phyloP scores from a whole-genome alignment of 2,329 filamentous ascomycete species.

The Mycosphaerella sp. region DNA sequence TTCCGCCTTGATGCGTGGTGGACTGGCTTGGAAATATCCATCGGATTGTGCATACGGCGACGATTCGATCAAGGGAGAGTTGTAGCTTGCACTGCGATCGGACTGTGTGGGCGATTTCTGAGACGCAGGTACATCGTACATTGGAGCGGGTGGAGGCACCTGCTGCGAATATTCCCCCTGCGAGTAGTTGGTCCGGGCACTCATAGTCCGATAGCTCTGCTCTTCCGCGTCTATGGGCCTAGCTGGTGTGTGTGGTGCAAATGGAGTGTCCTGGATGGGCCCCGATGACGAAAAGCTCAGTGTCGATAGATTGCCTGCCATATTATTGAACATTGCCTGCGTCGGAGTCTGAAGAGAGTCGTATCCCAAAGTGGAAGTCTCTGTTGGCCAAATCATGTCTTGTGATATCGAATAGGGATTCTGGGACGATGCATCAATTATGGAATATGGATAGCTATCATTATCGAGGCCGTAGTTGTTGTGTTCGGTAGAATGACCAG shows the following conservation, averaged over 20 bases:
- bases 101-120: conserved; percentile 21
- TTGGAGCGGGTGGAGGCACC: not conserved
- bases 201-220: conserved; percentile 16
- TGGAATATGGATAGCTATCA: conserved; percentile 2
- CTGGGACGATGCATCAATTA: conserved; percentile 6
- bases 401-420: conserved; percentile 14
- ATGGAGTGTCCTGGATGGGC: not conserved
- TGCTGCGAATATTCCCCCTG: conserved; percentile 3
- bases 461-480: conserved; percentile 4
- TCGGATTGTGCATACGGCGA: conserved; percentile 26
- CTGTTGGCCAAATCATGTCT: conserved; percentile 15
- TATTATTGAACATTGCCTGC: conserved; percentile 14
- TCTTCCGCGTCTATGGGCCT: conserved; percentile 2
- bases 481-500: not conserved
- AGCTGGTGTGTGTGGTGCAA: conserved; percentile 1
- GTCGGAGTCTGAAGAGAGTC: conserved; percentile 17
- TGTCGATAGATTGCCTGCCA: not conserved
- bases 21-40: conserved; percentile 9
- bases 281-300: not conserved
- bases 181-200: conserved; percentile 9
- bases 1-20: conserved; percentile 25
- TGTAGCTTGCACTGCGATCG: conserved; percentile 21
- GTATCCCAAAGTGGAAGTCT: conserved; percentile 7
- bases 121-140: conserved; percentile 7
- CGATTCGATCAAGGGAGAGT: conserved; percentile 19